Conservation (phyloP, 2,329 filamentous ascomycete genomes). For the Alternaria sp. region DNA sequence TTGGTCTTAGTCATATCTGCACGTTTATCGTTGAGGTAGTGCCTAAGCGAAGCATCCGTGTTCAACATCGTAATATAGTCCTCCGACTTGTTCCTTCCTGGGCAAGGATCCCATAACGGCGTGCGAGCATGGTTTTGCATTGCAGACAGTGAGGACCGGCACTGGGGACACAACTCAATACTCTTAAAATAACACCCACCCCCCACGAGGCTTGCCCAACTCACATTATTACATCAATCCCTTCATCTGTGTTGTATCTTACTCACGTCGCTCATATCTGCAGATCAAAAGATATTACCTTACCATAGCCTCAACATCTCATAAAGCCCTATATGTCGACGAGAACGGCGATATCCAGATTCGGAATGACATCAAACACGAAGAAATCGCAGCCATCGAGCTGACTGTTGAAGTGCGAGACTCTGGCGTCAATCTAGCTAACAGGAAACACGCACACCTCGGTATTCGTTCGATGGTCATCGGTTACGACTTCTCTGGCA, state of each 20-base stretch:
- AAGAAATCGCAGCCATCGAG: background rate
- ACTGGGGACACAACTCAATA: background rate
- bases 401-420: background rate
- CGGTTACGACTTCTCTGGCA: constrained; percentile 20
- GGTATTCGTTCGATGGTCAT: constrained; percentile 15
- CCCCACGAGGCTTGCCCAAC: background rate
- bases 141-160: background rate
- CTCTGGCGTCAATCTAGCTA: constrained; percentile 18
- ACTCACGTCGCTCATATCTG: background rate
- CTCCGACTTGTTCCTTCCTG: constrained; percentile 13
- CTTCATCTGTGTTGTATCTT: background rate
- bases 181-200: background rate
- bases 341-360: background rate
- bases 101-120: background rate
- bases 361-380: constrained; percentile 1
- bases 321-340: constrained; percentile 6
- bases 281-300: background rate
- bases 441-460: constrained; percentile 15
- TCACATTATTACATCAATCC: background rate
- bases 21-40: constrained; percentile 23
- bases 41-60: constrained; percentile 7
- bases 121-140: background rate
- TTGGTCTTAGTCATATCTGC: constrained; percentile 20
- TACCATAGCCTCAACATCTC: background rate
- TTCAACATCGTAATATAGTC: constrained; percentile 7